phyloP scores from a whole-genome alignment of 192 early-diverging fungal genomes.

The Coemansia sp. region DNA sequence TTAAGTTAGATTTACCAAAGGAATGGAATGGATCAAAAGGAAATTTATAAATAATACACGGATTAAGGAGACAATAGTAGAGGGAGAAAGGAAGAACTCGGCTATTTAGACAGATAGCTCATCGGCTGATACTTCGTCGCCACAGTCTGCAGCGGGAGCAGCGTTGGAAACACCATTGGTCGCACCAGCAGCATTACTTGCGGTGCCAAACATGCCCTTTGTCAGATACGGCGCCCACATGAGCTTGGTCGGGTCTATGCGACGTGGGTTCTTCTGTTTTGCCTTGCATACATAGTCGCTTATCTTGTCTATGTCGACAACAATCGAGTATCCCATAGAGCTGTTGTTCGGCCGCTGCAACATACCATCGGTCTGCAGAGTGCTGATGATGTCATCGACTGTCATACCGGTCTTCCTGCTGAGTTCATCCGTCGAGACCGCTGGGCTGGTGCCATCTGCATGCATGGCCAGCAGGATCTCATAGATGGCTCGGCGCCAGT shows the following conservation, averaged over 20 bases:
- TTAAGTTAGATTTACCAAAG: no score
- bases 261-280: slow-evolving; percentile 53
- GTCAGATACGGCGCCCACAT: slow-evolving; percentile 71
- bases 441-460: not conserved
- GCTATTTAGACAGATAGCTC: no score
- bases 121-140: not conserved
- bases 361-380: slow-evolving; percentile 62
- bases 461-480: slow-evolving; percentile 59
- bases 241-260: slow-evolving; percentile 61
- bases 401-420: slow-evolving; percentile 72
- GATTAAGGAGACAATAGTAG: not conserved
- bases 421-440: slow-evolving; percentile 58
- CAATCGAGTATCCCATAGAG: slow-evolving; percentile 44
- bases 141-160: not conserved
- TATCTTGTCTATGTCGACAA: slow-evolving; percentile 50
- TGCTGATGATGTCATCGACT: slow-evolving; percentile 77
- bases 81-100: not conserved
- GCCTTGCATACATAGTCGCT: slow-evolving; percentile 54
- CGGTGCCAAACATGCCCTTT: slow-evolving; percentile 19
- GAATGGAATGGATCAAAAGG: not conserved
- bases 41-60: slow-evolving; percentile 9
- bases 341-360: slow-evolving; percentile 18
- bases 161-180: not conserved
- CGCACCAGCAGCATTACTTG: not conserved
- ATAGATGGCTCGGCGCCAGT: slow-evolving; percentile 78